phyloP scores from a whole-genome alignment of 108 stramenopile species.

The Fragilariopsis cylindrus region DNA sequence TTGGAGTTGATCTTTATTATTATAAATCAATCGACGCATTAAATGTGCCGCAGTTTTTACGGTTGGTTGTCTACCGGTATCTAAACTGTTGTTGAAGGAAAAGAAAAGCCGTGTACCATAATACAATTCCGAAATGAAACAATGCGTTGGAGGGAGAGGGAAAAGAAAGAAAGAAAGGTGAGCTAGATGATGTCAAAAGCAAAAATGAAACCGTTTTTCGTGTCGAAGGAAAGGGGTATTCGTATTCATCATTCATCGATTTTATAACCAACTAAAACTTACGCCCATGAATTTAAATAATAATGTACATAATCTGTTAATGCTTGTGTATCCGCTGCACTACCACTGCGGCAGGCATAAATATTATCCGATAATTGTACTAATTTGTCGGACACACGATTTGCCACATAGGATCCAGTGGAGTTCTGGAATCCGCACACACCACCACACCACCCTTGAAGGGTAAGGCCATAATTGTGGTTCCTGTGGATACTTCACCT shows the following conservation, averaged over 20 bases:
- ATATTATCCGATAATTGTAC: slow-evolving; percentile 91
- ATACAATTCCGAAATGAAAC: no score
- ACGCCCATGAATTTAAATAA: slow-evolving; percentile 83
- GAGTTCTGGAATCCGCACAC: slow-evolving; percentile 97
- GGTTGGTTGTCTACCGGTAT: slow-evolving; percentile 85
- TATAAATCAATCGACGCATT: slow-evolving; percentile 83
- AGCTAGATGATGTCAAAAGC: not conserved
- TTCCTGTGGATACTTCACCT: slow-evolving; percentile 86
- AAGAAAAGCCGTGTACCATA: not conserved
- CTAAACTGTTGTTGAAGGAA: slow-evolving; percentile 48
- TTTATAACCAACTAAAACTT: slow-evolving; percentile 9
- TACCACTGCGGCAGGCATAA: slow-evolving; percentile 93
- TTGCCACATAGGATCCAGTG: slow-evolving; percentile 96
- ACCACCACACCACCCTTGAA: slow-evolving; percentile 94
- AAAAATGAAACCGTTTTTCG: not conserved
- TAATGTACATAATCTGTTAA: slow-evolving; percentile 90
- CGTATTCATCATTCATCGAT: no score
- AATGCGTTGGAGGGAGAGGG: not conserved
- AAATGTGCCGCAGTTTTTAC: slow-evolving; percentile 94
- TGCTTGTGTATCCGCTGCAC: slow-evolving; percentile 97
- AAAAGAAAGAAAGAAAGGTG: not conserved
- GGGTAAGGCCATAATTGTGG: slow-evolving; percentile 95
- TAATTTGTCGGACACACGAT: slow-evolving; percentile 95
- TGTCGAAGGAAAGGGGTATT: no score
- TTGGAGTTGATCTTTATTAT: slow-evolving; percentile 94